phyloP scores from a whole-genome alignment of 805 yeast species.

The Barnettozyma californica region DNA sequence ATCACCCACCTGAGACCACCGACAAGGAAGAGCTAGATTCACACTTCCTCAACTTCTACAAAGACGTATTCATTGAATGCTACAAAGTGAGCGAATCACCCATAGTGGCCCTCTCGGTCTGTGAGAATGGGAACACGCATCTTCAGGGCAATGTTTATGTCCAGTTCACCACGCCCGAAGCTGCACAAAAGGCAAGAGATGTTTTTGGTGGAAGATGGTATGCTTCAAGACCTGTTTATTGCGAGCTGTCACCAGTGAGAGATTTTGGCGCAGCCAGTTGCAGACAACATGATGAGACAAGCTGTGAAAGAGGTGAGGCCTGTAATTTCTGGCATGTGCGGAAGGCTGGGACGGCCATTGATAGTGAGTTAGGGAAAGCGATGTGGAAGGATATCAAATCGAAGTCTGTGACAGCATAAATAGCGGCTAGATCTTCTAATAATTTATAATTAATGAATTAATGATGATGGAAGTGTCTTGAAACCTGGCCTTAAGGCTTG shows the following conservation, averaged over 20 bases:
- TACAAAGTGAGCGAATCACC: constrained; percentile 36
- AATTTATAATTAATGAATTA: background rate
- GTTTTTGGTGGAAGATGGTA: constrained; percentile 79
- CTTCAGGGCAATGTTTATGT: constrained; percentile 83
- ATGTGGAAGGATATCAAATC: constrained; percentile 28
- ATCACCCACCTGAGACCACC: constrained; percentile 47
- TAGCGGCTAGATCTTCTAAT: background rate
- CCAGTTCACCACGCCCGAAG: constrained; percentile 46
- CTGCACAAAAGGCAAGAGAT: constrained; percentile 56
- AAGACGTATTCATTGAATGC: constrained; percentile 66
- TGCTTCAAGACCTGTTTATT: constrained; percentile 68
- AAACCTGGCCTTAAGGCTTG: too few relatives aligned
- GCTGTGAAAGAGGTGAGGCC: constrained; percentile 73
- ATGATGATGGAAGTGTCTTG: background rate
- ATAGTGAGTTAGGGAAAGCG: constrained; percentile 34
- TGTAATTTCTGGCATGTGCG: constrained; percentile 86
- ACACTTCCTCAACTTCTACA: constrained; percentile 57
- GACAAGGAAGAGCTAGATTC: constrained; percentile 35
- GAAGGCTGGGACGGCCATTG: constrained; percentile 27
- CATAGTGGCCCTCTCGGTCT: constrained; percentile 61
- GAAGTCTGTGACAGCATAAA: background rate
- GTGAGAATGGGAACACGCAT: constrained; percentile 81
- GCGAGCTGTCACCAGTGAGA: constrained; percentile 72
- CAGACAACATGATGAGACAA: constrained; percentile 60
- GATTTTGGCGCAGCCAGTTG: constrained; percentile 71